Base-by-base conservation (phyloP, 768 basidiomycete genomes). In the Melanogaster broomeanus region DNA sequence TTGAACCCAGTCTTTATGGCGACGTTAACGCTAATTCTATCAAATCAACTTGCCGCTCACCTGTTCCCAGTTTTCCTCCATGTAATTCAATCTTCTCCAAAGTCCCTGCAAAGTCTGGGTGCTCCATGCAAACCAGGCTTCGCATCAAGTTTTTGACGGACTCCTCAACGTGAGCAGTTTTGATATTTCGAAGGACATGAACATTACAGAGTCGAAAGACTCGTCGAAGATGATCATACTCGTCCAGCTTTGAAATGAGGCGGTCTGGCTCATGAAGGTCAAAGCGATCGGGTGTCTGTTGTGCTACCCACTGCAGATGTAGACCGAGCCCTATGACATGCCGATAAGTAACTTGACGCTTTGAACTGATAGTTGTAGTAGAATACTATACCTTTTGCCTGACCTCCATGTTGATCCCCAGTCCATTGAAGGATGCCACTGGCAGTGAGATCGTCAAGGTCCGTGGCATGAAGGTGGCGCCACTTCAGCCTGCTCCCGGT, bases 281-380 rank as follows among this genome's bases (percentile, higher is more conserved):
- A 7, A 9, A 31, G 27, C 53, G 52, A 11, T 18, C 12, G 16
- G 34, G 34, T 31, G 48, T 27, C n/a, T 18, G 10, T 7, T 49
- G 49, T 1, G 55, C 53, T 7, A 57, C 40, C 1, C 31, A 31
- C 31, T 65, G 47, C 10, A 65, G 48, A 57, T 63, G 52, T 4
- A 64, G 57, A 0, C 67, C 66, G 3, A 69, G 43, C n/a, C 49
- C 49, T n/a, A n/a, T n/a, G n/a, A n/a, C n/a, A n/a, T n/a, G n/a
- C n/a, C n/a, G n/a, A n/a, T n/a, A n/a, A n/a, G n/a, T n/a, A n/a
- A n/a, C n/a, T n/a, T n/a, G n/a, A n/a, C n/a, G n/a, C n/a, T n/a
- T n/a, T n/a, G n/a, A n/a, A n/a, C n/a, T n/a, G n/a, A n/a, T n/a
- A n/a, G n/a, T n/a, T n/a, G n/a, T n/a, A n/a, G n/a, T n/a, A n/a